Conservation (phyloP, 495 filamentous ascomycete genomes). For the Filosporella fistucella region DNA sequence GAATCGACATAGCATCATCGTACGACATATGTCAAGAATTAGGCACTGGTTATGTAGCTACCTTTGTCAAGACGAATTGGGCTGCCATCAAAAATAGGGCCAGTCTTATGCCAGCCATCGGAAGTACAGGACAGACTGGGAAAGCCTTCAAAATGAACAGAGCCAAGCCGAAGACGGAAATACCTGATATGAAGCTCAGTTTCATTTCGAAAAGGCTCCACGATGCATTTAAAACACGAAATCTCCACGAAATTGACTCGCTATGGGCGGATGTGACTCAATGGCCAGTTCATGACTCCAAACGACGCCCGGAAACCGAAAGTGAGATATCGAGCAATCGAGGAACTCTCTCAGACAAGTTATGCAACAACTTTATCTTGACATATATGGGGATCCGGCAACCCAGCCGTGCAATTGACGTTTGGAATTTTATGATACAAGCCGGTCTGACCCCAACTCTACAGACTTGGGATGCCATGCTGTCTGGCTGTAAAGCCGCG, state of each 20-base stretch:
- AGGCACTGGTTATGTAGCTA: no score
- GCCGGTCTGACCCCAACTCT: constrained; percentile 44
- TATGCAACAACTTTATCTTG: constrained; percentile 54
- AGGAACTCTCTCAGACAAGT: constrained; percentile 13
- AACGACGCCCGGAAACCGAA: neutral
- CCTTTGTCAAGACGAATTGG: constrained; percentile 7
- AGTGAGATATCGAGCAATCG: neutral
- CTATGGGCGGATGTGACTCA: constrained; percentile 16
- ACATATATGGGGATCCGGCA: constrained; percentile 43
- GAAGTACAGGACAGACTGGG: no score
- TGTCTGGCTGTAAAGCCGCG: constrained; percentile 48
- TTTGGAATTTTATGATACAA: constrained; percentile 55
- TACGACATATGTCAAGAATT: no score
- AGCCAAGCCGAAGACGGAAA: no score
- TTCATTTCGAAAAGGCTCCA: constrained; percentile 15
- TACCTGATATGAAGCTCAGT: neutral
- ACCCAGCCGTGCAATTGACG: constrained; percentile 43
- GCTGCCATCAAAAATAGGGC: constrained; percentile 1
- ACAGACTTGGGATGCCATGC: constrained; percentile 59
- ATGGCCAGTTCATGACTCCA: constrained; percentile 1
- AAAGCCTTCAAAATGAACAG: no score
- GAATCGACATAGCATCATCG: no score
- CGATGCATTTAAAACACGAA: constrained; percentile 8
- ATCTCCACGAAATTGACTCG: constrained; percentile 11
- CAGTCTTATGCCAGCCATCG: neutral